These are phyloP conservation scores for Plenodomus lindquistii DNA, from an alignment of 2,329 filamentous ascomycete species.

Conservation along the genomic window DNA sequence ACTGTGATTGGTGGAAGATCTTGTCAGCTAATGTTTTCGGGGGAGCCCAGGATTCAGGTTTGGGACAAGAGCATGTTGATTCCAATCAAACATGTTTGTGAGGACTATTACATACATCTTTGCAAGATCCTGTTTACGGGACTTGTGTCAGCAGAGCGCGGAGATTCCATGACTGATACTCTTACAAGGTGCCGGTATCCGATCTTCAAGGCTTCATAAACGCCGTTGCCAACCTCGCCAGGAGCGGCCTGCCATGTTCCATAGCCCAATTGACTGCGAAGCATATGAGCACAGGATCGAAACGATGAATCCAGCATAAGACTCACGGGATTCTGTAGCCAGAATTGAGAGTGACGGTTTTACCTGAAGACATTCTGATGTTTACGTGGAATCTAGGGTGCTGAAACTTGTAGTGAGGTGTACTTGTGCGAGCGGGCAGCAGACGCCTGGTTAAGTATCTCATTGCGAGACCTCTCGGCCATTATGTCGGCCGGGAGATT, in stretches of 20 bases:
- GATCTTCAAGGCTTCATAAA: conserved; percentile 43
- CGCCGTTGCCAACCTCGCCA: conserved; percentile 47
- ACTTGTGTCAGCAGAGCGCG: conserved; percentile 1
- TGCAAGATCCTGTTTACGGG: conserved; percentile 43
- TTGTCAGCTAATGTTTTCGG: conserved; percentile 22
- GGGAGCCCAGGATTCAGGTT: conserved; percentile 11
- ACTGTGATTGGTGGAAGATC: conserved; percentile 31
- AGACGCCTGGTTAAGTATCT: conserved; percentile 15
- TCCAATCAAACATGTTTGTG: not conserved
- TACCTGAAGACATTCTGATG: conserved; percentile 40
- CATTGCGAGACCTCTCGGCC: conserved; percentile 10
- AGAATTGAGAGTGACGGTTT: conserved; percentile 38
- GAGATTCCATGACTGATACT: not conserved
- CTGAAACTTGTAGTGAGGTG: not conserved
- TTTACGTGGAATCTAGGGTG: conserved; percentile 3
- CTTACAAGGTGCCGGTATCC: conserved; percentile 41
- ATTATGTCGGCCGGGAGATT: conserved; percentile 9
- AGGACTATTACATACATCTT: conserved; percentile 30
- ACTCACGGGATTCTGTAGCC: conserved; percentile 52
- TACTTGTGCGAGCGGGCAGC: conserved; percentile 6
- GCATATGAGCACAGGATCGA: conserved; percentile 35
- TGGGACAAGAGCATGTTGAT: not conserved
- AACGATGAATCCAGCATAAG: conserved; percentile 29
- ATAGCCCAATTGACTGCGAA: conserved; percentile 47
- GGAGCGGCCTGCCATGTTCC: conserved; percentile 42